phyloP scores from a whole-genome alignment of 2,329 filamentous ascomycete species.

The Teratosphaeria viscida region DNA sequence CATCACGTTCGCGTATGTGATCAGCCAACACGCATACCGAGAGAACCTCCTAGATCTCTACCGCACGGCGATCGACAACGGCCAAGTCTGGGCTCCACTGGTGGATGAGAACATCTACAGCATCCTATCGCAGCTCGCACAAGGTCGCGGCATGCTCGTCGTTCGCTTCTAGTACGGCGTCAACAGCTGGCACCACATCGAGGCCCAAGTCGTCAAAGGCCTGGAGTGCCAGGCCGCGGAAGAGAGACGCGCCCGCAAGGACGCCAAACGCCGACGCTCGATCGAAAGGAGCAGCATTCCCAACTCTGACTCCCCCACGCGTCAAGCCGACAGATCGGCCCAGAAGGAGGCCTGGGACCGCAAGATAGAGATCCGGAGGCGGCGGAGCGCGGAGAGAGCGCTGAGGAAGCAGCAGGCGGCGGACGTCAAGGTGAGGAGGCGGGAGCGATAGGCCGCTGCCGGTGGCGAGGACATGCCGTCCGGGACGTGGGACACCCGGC shows the following conservation, averaged over 20 bases:
- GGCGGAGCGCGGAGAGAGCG: neutral
- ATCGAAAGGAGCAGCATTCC: neutral
- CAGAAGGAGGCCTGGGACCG: neutral
- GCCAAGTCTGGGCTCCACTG: neutral
- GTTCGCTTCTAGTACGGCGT: neutral
- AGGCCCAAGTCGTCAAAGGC: neutral
- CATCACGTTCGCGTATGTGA: neutral
- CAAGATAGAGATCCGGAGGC: neutral
- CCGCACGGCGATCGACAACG: neutral
- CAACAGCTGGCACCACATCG: neutral
- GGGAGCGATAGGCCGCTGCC: neutral
- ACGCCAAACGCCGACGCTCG: neutral
- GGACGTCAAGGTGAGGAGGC: neutral
- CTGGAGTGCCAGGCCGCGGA: neutral
- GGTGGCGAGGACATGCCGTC: neutral
- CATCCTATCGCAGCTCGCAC: neutral
- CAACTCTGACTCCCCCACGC: too few relatives aligned
- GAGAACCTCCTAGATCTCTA: neutral
- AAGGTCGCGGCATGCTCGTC: neutral
- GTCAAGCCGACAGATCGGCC: neutral
- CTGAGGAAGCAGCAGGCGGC: neutral
- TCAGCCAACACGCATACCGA: neutral
- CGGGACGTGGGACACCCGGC: neutral
- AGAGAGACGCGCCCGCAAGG: neutral
- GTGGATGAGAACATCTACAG: neutral